Base-by-base conservation (phyloP, 164 flowering plant species). In the Paratinospora sagittata region DNA sequence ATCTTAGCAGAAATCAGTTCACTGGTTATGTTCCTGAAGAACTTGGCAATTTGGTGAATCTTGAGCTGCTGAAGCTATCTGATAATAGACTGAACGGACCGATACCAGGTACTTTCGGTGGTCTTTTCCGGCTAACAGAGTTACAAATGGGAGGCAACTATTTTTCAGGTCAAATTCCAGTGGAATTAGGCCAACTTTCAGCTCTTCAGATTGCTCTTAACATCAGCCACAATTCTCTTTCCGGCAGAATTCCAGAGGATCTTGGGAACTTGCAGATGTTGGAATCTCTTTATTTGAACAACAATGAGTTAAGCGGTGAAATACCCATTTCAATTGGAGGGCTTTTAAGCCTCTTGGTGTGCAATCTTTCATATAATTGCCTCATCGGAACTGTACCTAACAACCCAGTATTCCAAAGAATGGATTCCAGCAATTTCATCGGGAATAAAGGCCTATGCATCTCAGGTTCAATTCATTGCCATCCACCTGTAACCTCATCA, bases 81-180 rank as follows among this genome's bases (percentile, higher is more conserved):
- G 88, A 82, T 70, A 86, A 86, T 67, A 72, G 45, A 26, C 74
- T 86, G 58, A 75, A 45, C 14, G 88, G 87, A 60, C 58, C 63
- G 27, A 82, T 86, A 57, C 89, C 89, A 24, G 39, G 71, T 27
- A 70, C 79, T 17, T 75, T 84, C 36, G 89, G 87, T 16, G n/a
- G 72, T 47, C 78, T 86, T 17, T 27, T 77, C 11, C 73, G 81
- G 19, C 80, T 84, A 33, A 86, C 89, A 26, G 86, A 84, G 34
- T 63, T 86, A 71, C 87, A 86, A 55, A 82, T 86, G 85, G 89
- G 89, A 19, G 85, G 89, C 16, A 86, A 86, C 66, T 52, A 41
- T 24, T 83, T 86, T 33, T 80, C 81, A 14, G 87, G 89, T 0
- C 39, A 52, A 11, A 84, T 86, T 16, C 88, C 90, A 17, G 19